Evolutionary conservation across 306 rosid genomes (phyloP).

Genomic region (Astragalus membranaceus): DNA sequence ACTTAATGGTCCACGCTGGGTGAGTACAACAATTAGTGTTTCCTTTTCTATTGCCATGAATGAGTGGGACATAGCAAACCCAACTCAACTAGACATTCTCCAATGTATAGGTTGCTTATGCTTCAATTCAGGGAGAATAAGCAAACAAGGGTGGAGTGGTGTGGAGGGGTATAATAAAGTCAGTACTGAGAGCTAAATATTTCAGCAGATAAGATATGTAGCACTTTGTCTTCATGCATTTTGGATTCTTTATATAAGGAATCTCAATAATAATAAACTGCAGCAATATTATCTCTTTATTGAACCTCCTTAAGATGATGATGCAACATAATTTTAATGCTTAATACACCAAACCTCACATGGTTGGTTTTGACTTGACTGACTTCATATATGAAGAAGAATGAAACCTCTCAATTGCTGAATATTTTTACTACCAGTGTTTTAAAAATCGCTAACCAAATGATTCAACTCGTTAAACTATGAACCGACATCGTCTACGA

Average conservation of each 20-base stretch:
- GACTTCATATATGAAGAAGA: conserved; percentile 34
- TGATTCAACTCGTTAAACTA: too few relatives aligned
- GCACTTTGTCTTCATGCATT: conserved; percentile 49
- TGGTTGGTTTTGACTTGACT: conserved; percentile 47
- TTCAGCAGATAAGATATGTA: conserved; percentile 21
- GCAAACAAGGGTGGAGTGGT: not conserved
- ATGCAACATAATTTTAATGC: conserved; percentile 28
- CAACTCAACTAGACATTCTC: conserved; percentile 10
- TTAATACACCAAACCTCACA: conserved; percentile 77
- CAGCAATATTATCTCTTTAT: conserved; percentile 11
- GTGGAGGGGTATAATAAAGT: conserved; percentile 6
- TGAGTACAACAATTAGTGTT: conserved; percentile 25
- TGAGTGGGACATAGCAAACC: conserved; percentile 12
- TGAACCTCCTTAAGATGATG: conserved; percentile 23
- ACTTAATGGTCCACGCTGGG: conserved; percentile 35
- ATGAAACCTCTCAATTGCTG: not conserved
- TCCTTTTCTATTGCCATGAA: conserved; percentile 17
- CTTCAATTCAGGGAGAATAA: conserved; percentile 34
- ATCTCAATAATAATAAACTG: conserved; percentile 24
- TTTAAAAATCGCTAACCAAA: too few relatives aligned
- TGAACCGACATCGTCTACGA: too few relatives aligned
- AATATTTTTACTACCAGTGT: too few relatives aligned
- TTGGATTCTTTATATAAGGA: conserved; percentile 38
- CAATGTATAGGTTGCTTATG: conserved; percentile 22
- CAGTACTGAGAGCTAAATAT: conserved; percentile 33